phyloP scores from a whole-genome alignment of 495 filamentous ascomycete genomes.

The Neurospora discreta region DNA sequence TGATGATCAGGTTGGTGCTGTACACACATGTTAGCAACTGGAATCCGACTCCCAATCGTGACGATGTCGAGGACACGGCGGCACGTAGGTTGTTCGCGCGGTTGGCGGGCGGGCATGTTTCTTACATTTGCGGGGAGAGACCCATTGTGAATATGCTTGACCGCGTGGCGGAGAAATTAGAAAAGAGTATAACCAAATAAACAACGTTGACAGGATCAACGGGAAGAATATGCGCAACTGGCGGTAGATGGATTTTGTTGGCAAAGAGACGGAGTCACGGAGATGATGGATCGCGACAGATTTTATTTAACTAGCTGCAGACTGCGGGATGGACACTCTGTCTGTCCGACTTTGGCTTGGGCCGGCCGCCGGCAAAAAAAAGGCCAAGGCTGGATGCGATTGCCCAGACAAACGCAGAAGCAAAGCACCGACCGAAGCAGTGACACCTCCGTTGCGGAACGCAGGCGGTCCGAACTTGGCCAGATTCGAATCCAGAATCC shows the following conservation, averaged over 20 bases:
- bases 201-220: not conserved
- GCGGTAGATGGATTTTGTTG: not conserved
- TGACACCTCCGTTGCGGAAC: not conserved
- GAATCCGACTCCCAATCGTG: not conserved
- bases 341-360: not conserved
- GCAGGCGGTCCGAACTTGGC: not conserved
- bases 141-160: not conserved
- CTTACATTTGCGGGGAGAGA: not conserved
- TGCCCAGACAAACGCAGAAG: not conserved
- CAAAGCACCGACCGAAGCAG: not conserved
- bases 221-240: not conserved
- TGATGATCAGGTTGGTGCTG: constrained; percentile 88
- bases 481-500: not conserved
- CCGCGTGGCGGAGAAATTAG: not conserved
- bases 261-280: not conserved
- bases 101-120: not conserved
- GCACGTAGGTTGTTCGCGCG: not conserved
- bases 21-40: not conserved
- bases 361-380: not conserved
- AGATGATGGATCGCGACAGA: not conserved
- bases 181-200: not conserved
- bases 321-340: not conserved
- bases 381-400: not conserved
- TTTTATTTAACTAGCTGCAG: not conserved
- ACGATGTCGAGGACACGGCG: not conserved